Evolutionary conservation across 2,329 filamentous ascomycete species (phyloP).

Genomic region (Aquanectria penicillioides): DNA sequence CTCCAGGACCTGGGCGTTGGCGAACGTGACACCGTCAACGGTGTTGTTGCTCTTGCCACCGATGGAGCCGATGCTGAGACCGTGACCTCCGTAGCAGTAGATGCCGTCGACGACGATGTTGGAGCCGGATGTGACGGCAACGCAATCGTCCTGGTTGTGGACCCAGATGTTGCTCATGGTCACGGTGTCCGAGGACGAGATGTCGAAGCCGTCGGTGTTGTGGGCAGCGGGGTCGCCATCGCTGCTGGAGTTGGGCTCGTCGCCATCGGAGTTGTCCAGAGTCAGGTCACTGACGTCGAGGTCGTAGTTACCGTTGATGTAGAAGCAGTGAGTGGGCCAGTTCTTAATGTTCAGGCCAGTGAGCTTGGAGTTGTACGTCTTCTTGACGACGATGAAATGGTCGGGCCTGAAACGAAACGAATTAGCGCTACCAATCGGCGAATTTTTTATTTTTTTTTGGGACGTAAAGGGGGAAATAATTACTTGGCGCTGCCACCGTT

Average conservation of each 20-base stretch:
- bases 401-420: conserved; percentile 39
- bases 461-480: background rate
- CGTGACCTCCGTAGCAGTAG: conserved; percentile 53
- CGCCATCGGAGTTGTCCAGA: conserved; percentile 49
- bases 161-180: conserved; percentile 60
- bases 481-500: conserved; percentile 68
- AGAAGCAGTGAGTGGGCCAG: conserved; percentile 51
- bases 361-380: conserved; percentile 44
- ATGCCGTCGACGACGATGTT: conserved; percentile 54
- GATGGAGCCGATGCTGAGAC: conserved; percentile 51
- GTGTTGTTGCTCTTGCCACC: conserved; percentile 60
- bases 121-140: conserved; percentile 62
- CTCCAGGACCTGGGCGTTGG: conserved; percentile 57
- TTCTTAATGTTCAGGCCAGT: conserved; percentile 49
- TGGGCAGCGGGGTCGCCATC: conserved; percentile 40
- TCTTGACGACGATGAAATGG: conserved; percentile 62
- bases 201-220: conserved; percentile 68
- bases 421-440: background rate
- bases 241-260: conserved; percentile 29
- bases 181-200: conserved; percentile 57
- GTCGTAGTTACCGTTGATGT: conserved; percentile 46
- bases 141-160: conserved; percentile 68
- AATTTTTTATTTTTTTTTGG: background rate
- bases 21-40: conserved; percentile 60
- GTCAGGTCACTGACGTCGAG: conserved; percentile 46